These are phyloP conservation scores for Puccinia horiana DNA, from an alignment of 1,284 basidiomycete genomes.

Conservation along the genomic window DNA sequence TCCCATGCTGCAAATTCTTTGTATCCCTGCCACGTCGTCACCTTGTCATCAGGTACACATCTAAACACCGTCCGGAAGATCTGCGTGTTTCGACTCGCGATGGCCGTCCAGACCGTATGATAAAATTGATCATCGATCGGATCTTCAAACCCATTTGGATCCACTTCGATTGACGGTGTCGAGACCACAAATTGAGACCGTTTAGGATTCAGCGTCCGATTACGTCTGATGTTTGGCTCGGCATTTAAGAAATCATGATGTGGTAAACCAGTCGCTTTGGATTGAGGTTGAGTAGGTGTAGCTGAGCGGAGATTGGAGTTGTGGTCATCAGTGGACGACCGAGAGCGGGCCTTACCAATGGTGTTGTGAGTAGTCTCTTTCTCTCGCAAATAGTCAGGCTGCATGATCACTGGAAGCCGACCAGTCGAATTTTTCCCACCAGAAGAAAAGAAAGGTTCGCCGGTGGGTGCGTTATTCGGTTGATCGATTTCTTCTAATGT, in stretches of 20 bases:
- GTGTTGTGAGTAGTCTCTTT: not conserved
- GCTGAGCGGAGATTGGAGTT: conserved; percentile 63
- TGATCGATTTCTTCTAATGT: conserved; percentile 33
- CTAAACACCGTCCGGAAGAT: conserved; percentile 92
- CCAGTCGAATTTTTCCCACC: conserved; percentile 8
- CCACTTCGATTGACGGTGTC: conserved; percentile 70
- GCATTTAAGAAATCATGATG: conserved; percentile 42
- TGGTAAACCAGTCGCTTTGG: not conserved
- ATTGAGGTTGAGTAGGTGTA: conserved; percentile 61
- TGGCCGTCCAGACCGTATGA: conserved; percentile 82
- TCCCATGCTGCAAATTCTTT: conserved; percentile 68
- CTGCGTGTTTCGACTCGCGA: conserved; percentile 70
- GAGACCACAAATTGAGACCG: conserved; percentile 60
- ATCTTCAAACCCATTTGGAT: conserved; percentile 78
- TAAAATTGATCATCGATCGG: conserved; percentile 82
- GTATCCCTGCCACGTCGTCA: conserved; percentile 92
- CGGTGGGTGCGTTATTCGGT: not conserved
- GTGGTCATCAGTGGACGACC: conserved; percentile 61
- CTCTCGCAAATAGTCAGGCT: not conserved
- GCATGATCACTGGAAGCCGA: not conserved
- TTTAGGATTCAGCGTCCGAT: conserved; percentile 63
- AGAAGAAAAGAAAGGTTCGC: not conserved
- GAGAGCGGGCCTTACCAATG: conserved; percentile 7
- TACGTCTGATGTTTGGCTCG: conserved; percentile 62
- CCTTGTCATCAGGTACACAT: conserved; percentile 81